Conservation (phyloP, 345 rosid genomes). For the Erodium maritimum region DNA sequence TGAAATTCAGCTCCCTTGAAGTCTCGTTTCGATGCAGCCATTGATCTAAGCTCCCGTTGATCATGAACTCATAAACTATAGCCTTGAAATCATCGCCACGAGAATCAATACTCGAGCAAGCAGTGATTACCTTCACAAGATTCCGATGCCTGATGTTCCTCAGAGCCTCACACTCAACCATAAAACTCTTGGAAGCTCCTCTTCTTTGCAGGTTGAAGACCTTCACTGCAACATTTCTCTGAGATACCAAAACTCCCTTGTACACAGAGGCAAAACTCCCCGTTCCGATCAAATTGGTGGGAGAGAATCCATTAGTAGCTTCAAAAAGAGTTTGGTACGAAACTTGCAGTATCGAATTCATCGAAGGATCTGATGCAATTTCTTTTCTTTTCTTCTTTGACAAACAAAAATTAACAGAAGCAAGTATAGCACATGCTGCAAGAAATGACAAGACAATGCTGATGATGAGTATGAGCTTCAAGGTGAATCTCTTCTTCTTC, state of each 20-base stretch:
- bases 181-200: slow-evolving; percentile 9
- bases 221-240: slow-evolving; percentile 10
- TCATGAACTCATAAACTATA: slow-evolving; percentile 15
- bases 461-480: neutral
- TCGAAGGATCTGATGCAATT: neutral
- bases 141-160: slow-evolving; percentile 12
- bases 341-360: neutral
- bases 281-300: slow-evolving; percentile 5
- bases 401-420: neutral
- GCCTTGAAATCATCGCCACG: slow-evolving; percentile 20
- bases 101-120: slow-evolving; percentile 5
- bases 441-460: neutral
- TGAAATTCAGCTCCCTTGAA: too few relatives aligned
- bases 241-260: slow-evolving; percentile 1
- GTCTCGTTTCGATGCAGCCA: slow-evolving; percentile 8
- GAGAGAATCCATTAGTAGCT: slow-evolving; percentile 11
- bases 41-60: too few relatives aligned
- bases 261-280: slow-evolving; percentile 13
- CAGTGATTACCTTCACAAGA: slow-evolving; percentile 12
- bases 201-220: slow-evolving; percentile 3
- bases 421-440: neutral
- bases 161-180: too few relatives aligned
- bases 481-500: slow-evolving; percentile 2
- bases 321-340: slow-evolving; percentile 4
- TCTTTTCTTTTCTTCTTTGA: neutral